phyloP scores from a whole-genome alignment of 257 asterid genomes.

The Capsicum rhomboideum region DNA sequence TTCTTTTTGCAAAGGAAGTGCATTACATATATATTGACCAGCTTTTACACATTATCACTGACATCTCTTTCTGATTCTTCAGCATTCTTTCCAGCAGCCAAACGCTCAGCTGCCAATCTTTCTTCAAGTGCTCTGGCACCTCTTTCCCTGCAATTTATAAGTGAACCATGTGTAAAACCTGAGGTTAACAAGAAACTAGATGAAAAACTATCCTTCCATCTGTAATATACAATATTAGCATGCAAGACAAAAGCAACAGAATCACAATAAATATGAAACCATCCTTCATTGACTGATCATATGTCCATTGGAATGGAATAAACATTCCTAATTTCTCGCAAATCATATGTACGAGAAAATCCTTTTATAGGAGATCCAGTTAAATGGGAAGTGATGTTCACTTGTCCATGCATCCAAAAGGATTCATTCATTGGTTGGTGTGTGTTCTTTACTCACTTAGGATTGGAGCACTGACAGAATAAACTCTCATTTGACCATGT shows the following conservation, averaged over 20 bases:
- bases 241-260: background rate
- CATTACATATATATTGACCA: background rate
- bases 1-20: background rate
- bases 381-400: background rate
- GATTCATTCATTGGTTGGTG: background rate
- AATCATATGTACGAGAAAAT: background rate
- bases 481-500: background rate
- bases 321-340: background rate
- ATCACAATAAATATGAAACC: background rate
- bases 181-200: background rate
- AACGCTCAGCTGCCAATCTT: conserved; percentile 72
- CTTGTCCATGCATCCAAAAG: background rate
- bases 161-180: background rate
- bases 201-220: background rate
- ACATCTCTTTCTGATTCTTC: conserved; percentile 50
- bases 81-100: conserved; percentile 42
- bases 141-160: conserved; percentile 59
- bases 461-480: background rate
- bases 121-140: conserved; percentile 96
- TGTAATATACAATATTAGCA: background rate
- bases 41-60: conserved; percentile 48
- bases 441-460: background rate
- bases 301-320: background rate
- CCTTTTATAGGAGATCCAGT: background rate
- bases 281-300: background rate